A percentile compares a stretch with the other conserved stretches of the same genome.
phyloP scores from a whole-genome alignment of 2,329 filamentous ascomycete species.

The Colletotrichum eremochloae region DNA sequence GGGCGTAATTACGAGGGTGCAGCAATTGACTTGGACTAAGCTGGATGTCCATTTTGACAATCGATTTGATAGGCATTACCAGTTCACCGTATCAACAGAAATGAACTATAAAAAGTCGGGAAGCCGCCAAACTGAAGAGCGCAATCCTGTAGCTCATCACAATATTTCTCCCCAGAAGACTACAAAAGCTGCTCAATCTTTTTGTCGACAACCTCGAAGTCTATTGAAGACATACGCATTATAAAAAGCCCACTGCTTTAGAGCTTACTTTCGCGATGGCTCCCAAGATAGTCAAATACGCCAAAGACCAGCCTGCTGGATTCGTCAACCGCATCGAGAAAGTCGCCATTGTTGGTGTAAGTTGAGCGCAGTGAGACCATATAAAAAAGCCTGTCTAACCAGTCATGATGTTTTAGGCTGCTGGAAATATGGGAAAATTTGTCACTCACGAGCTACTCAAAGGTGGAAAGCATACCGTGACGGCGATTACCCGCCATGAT shows the following conservation, averaged over 20 bases:
- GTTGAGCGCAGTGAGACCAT: constrained; percentile 37
- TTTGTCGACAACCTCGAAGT: not conserved
- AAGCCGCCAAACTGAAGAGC: not conserved
- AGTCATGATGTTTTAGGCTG: constrained; percentile 49
- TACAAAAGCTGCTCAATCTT: not conserved
- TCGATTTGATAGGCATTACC: not conserved
- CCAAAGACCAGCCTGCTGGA: constrained; percentile 53
- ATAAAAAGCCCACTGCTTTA: not conserved
- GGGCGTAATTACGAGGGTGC: not conserved
- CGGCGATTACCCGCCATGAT: constrained; percentile 63
- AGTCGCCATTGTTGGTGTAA: constrained; percentile 63
- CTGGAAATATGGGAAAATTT: constrained; percentile 57
- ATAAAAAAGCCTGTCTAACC: not conserved
- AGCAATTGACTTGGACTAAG: not conserved
- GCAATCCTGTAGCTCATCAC: not conserved
- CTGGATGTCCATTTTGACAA: not conserved
- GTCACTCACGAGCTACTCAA: constrained; percentile 59
- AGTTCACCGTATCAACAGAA: not conserved
- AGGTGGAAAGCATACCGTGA: constrained; percentile 65
- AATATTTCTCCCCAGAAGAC: not conserved
- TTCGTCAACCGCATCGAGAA: constrained; percentile 58
- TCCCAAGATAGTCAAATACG: constrained; percentile 44
- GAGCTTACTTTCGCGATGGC: constrained; percentile 5
- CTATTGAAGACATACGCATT: too few species aligned
- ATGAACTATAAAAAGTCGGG: not conserved